Evolutionary conservation across 2,329 filamentous ascomycete species (phyloP), one percentile per base, ranked within the genome.

Genomic region (Orbilia ellipsospora): DNA sequence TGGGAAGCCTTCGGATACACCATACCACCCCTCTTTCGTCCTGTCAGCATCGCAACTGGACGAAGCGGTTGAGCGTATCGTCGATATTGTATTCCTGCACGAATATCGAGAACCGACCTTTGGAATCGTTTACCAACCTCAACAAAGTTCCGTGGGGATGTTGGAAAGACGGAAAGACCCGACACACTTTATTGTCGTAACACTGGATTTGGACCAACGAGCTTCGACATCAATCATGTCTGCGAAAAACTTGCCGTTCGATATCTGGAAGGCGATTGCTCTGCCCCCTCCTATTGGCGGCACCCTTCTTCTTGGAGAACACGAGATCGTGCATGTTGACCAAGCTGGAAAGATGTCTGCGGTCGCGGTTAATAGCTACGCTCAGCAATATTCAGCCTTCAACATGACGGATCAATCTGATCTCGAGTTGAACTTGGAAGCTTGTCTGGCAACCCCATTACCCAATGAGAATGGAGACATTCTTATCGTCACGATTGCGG

Each of bases 51-150:
- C 94, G 63, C 89, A 93, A 80, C 87, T 99, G 83, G 94, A 98
- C 82, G 92, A 94, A 77, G 89, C 88, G 77, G 87, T 99, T 79
- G 89, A 94, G 74, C 92, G 97, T 83, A 93, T 94, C 57, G 89
- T 97, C 80, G 92, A 97, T 81, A 88, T 99, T 80, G 90, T 92
- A 66, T 99, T 99, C 82, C 85, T 99, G 78, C 89, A 98, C 86
- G 94, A 98, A 84, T 99, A 99, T 83, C 90, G 95, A 82, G 95
- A 98, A 83, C 94, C 95, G 12, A 99, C 95, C 0, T 97, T 99
- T 84, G 95, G 94, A 68, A 94, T 99, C 75, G 86, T 99, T 50
- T 95, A 93, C 55, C 92, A 94, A 0, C 90, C 89, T 62, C 85
- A 88, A 77, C 86, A 90, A 42, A 88, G 90, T 13, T 94, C 93